Percentiles rank a stretch among this genome's conserved stretches.
Evolutionary conservation across 2,329 filamentous ascomycete genomes (phyloP).

Genomic region (Calonectria hawksworthii): DNA sequence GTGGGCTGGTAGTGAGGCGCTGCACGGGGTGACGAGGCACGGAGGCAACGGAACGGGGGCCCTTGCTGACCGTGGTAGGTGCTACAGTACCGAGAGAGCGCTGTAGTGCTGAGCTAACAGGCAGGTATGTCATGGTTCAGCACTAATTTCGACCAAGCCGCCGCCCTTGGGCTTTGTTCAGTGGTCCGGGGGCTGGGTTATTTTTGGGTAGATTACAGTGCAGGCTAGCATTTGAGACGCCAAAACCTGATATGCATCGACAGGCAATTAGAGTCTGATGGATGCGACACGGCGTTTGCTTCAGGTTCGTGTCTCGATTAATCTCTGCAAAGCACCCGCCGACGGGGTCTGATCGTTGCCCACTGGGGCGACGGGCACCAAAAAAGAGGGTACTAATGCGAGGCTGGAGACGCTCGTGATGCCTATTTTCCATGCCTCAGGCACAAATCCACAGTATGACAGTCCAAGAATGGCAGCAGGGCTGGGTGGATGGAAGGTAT

Average conservation of each 20-base stretch:
- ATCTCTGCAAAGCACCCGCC: conserved; percentile 17
- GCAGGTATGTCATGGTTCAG: conserved; percentile 20
- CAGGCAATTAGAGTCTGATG: neutral
- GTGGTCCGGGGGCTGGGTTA: conserved; percentile 1
- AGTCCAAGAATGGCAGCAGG: neutral
- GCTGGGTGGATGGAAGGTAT: neutral
- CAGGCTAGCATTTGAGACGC: neutral
- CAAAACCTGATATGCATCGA: conserved; percentile 11
- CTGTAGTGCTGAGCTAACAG: conserved; percentile 12
- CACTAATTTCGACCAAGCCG: conserved; percentile 15
- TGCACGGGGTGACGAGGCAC: conserved; percentile 49
- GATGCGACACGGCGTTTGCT: conserved; percentile 23
- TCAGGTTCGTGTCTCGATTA: conserved; percentile 19
- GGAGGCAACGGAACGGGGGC: conserved; percentile 35
- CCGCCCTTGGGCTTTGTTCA: neutral
- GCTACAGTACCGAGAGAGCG: conserved; percentile 14
- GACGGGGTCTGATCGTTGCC: conserved; percentile 14
- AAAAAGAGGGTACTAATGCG: conserved; percentile 12
- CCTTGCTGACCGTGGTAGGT: conserved; percentile 29
- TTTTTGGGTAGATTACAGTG: conserved; percentile 21
- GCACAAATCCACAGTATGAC: conserved; percentile 4
- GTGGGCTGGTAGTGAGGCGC: conserved; percentile 40
- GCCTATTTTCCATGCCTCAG: conserved; percentile 37
- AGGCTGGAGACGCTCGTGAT: conserved; percentile 26
- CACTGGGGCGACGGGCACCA: neutral